Evolutionary conservation across 306 rosid species (phyloP).

Genomic region (Carpinus viminea): DNA sequence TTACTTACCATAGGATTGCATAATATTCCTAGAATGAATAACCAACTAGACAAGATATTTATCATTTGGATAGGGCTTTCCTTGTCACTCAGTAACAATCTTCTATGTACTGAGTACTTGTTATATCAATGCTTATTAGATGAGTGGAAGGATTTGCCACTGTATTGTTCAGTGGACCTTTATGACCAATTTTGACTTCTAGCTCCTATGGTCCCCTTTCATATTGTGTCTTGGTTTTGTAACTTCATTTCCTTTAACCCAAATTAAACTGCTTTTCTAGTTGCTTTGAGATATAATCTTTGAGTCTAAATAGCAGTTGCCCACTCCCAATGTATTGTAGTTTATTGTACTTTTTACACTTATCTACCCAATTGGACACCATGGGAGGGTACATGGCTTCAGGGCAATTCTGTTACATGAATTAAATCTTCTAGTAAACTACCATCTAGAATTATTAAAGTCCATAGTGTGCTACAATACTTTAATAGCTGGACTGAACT

Average conservation of each 20-base stretch:
- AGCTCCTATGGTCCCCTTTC: not conserved
- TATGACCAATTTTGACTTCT: not conserved
- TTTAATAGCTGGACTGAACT: too few relatives aligned
- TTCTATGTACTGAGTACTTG: not conserved
- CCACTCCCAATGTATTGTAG: not conserved
- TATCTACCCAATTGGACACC: not conserved
- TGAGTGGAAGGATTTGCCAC: not conserved
- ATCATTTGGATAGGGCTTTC: not conserved
- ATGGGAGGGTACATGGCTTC: not conserved
- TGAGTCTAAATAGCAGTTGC: not conserved
- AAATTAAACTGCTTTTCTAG: not conserved
- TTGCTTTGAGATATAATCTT: not conserved
- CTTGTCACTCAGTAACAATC: not conserved
- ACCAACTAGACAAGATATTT: not conserved
- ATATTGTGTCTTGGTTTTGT: not conserved
- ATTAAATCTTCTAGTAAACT: too few relatives aligned
- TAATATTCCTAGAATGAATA: not conserved
- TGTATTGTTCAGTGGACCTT: not conserved
- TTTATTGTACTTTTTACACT: not conserved
- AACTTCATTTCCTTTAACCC: not conserved
- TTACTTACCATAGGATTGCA: not conserved
- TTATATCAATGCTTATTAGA: not conserved
- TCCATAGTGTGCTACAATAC: not conserved
- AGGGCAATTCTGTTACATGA: not conserved
- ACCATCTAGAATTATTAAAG: not conserved